These are phyloP conservation scores for Bidens hawaiensis DNA, from an alignment of 140 eudicot genomes.

Conservation along the genomic window DNA sequence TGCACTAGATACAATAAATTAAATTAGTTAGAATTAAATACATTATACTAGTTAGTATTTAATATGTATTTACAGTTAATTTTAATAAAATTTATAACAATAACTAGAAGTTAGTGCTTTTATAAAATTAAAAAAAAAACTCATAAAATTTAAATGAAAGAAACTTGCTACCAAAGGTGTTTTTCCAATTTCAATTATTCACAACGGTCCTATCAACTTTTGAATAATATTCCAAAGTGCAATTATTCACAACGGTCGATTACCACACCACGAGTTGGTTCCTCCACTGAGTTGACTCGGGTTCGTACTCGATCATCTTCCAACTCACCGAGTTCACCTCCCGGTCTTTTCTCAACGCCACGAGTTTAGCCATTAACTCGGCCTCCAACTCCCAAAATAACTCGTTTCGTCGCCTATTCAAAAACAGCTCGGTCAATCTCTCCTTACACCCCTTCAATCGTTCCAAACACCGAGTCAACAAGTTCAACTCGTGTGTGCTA, in stretches of 20 bases:
- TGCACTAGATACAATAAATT: too few relatives aligned
- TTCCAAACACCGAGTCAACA: conserved; percentile 32
- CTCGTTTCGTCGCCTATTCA: conserved; percentile 39
- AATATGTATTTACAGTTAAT: too few relatives aligned
- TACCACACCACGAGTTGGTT: conserved; percentile 7
- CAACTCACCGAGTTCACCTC: conserved; percentile 20
- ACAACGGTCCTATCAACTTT: too few relatives aligned
- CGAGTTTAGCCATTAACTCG: conserved; percentile 23
- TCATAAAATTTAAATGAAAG: not conserved
- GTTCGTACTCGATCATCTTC: conserved; percentile 27
- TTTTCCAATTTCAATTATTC: too few relatives aligned
- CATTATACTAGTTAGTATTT: too few relatives aligned
- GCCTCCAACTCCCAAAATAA: conserved; percentile 52
- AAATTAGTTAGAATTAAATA: too few relatives aligned
- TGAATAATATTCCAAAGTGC: too few relatives aligned
- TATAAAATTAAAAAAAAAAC: too few relatives aligned
- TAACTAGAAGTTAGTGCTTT: too few relatives aligned
- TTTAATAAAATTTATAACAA: too few relatives aligned
- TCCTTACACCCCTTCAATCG: conserved; percentile 38
- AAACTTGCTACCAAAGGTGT: too few relatives aligned
- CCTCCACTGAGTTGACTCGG: conserved; percentile 30
- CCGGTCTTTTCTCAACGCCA: conserved; percentile 17
- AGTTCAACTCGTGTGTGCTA: conserved; percentile 30
- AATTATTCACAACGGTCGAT: conserved; percentile 25
- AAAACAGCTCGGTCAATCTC: conserved; percentile 44